These are phyloP conservation scores for Microbotryum intermedium DNA, from an alignment of 1,284 basidiomycete genomes.

Conservation along the genomic window DNA sequence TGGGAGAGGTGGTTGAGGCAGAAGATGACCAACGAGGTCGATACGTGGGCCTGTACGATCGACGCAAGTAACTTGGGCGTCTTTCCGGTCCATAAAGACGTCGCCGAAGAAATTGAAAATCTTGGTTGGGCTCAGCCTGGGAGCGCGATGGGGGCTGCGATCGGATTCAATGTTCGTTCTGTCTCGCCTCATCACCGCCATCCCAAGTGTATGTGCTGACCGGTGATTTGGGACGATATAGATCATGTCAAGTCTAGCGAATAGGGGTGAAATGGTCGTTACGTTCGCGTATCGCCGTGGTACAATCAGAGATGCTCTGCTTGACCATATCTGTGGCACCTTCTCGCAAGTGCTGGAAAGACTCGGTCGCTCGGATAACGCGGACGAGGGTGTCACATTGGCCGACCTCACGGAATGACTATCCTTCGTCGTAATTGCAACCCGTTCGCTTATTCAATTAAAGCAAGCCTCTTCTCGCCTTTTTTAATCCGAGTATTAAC, in stretches of 20 bases:
- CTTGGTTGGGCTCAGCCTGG: conserved; percentile 11
- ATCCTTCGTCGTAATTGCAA: too few species aligned
- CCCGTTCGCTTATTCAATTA: too few species aligned
- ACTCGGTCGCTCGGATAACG: neutral
- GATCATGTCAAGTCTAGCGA: conserved; percentile 8
- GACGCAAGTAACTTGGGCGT: conserved; percentile 13
- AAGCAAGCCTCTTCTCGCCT: too few species aligned
- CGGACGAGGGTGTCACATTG: too few species aligned
- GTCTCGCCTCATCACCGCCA: neutral
- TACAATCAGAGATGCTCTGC: neutral
- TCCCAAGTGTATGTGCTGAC: neutral
- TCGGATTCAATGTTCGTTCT: conserved; percentile 12
- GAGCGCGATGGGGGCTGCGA: neutral
- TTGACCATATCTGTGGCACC: neutral
- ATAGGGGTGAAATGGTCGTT: neutral
- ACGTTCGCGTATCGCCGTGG: conserved; percentile 1
- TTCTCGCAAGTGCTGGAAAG: neutral
- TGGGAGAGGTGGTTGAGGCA: conserved; percentile 3
- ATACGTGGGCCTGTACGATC: conserved; percentile 1
- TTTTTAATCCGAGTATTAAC: too few species aligned
- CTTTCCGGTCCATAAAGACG: neutral
- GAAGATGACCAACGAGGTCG: neutral
- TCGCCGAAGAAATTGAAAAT: neutral
- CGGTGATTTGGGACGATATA: neutral
- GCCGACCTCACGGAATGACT: too few species aligned